Percentiles rank a stretch among this genome's conserved stretches.
Evolutionary conservation across 2,329 filamentous ascomycete species (phyloP).

Genomic region (Lasiodiplodia sp.): DNA sequence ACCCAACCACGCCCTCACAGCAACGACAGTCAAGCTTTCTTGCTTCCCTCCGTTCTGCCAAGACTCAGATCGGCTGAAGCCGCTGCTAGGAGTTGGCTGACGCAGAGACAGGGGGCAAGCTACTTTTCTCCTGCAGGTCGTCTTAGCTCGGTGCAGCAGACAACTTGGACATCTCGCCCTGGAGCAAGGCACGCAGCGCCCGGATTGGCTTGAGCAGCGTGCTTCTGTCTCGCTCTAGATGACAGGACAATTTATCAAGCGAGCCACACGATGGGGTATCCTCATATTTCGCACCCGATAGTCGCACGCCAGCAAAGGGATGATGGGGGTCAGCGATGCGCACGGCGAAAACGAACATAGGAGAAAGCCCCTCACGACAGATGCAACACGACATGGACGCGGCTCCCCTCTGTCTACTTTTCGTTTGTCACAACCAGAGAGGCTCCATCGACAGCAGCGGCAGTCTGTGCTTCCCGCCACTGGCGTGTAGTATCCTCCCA

Average conservation of each 20-base stretch:
- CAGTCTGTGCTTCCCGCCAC: constrained; percentile 19
- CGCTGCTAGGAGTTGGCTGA: background rate
- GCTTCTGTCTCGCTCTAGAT: background rate
- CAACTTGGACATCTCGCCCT: background rate
- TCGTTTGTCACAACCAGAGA: background rate
- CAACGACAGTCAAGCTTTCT: background rate
- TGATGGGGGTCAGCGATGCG: background rate
- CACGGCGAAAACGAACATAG: background rate
- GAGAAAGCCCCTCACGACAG: background rate
- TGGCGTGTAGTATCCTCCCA: background rate
- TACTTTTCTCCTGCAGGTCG: constrained; percentile 1
- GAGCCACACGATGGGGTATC: background rate
- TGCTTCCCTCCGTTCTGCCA: background rate
- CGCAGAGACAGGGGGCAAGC: constrained; percentile 10
- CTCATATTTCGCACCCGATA: background rate
- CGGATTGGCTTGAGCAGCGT: constrained; percentile 11
- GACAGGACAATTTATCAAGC: background rate
- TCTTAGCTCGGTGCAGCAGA: background rate
- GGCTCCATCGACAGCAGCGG: background rate
- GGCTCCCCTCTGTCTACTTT: background rate
- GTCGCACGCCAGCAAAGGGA: background rate
- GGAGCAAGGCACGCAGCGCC: constrained; percentile 20
- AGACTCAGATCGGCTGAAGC: background rate
- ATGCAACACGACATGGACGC: constrained; percentile 10
- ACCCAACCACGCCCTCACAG: background rate